phyloP scores from a whole-genome alignment of 257 asterid species.

The Scutellaria galericulata region DNA sequence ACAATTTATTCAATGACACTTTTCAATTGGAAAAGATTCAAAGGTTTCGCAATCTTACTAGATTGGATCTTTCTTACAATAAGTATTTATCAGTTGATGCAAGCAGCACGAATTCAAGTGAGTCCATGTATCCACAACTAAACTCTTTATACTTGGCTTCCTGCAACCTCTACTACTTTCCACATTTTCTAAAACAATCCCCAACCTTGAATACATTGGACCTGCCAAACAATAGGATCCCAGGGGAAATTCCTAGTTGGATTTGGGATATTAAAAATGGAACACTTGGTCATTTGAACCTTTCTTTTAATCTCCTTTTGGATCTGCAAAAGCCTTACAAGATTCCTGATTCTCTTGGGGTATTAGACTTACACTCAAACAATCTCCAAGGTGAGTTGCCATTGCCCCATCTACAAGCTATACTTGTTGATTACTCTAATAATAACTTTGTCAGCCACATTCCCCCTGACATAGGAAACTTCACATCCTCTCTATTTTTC shows the following conservation, averaged over 20 bases:
- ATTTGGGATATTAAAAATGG: constrained; percentile 47
- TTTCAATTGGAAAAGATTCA: constrained; percentile 24
- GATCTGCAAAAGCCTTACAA: too few species aligned
- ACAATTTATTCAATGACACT: constrained; percentile 38
- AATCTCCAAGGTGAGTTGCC: too few species aligned
- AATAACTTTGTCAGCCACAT: too few species aligned
- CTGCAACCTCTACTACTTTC: not conserved
- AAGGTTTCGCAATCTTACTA: constrained; percentile 31
- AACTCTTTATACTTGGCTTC: constrained; percentile 39
- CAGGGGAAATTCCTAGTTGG: constrained; percentile 57
- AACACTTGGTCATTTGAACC: not conserved
- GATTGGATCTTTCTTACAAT: constrained; percentile 49
- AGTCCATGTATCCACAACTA: constrained; percentile 15
- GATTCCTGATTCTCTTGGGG: too few species aligned
- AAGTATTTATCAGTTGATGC: constrained; percentile 34
- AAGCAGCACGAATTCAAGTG: constrained; percentile 11
- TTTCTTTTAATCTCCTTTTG: too few species aligned
- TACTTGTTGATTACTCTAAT: too few species aligned
- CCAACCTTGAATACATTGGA: not conserved
- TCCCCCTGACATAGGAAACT: too few species aligned
- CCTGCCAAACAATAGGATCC: not conserved
- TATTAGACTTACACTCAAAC: too few species aligned
- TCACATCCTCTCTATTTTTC: too few species aligned
- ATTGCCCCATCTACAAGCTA: too few species aligned
- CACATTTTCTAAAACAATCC: not conserved